Evolutionary conservation across 2,329 filamentous ascomycete species (phyloP).

Genomic region (Aaosphaeria pasadenensis): DNA sequence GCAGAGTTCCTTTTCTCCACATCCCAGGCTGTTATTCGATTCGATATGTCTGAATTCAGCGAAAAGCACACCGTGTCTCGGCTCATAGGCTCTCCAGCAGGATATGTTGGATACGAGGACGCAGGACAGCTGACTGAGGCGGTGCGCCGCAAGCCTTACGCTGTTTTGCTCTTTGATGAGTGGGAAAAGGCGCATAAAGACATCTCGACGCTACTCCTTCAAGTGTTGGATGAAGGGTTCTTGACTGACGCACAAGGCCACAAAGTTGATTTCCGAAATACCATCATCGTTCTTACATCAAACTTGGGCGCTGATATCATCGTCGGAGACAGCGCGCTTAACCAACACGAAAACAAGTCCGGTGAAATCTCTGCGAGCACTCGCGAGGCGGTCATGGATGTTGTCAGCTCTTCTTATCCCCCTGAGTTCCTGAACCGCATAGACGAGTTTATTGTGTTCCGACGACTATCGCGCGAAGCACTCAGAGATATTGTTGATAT

Average conservation of each 20-base stretch:
- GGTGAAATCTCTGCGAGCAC: constrained; percentile 71
- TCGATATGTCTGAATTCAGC: constrained; percentile 98
- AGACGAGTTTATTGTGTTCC: constrained; percentile 96
- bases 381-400: constrained; percentile 81
- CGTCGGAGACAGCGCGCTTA: constrained; percentile 67
- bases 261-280: constrained; percentile 95
- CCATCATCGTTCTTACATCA: constrained; percentile 92
- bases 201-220: constrained; percentile 85
- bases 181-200: constrained; percentile 97
- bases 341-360: constrained; percentile 52
- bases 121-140: constrained; percentile 95
- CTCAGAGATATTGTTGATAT: constrained; percentile 94
- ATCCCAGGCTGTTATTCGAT: constrained; percentile 83
- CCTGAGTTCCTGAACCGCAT: constrained; percentile 97
- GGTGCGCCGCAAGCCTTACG: constrained; percentile 90
- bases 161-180: constrained; percentile 91
- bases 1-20: constrained; percentile 91
- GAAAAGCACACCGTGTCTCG: constrained; percentile 95
- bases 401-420: constrained; percentile 71
- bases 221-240: constrained; percentile 95
- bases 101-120: constrained; percentile 95
- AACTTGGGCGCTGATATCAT: constrained; percentile 93
- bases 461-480: constrained; percentile 73
- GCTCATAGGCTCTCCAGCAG: constrained; percentile 87
- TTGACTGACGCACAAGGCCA: constrained; percentile 93